Conservation (phyloP, 2,329 filamentous ascomycete species). For the Fusarium buxicola region DNA sequence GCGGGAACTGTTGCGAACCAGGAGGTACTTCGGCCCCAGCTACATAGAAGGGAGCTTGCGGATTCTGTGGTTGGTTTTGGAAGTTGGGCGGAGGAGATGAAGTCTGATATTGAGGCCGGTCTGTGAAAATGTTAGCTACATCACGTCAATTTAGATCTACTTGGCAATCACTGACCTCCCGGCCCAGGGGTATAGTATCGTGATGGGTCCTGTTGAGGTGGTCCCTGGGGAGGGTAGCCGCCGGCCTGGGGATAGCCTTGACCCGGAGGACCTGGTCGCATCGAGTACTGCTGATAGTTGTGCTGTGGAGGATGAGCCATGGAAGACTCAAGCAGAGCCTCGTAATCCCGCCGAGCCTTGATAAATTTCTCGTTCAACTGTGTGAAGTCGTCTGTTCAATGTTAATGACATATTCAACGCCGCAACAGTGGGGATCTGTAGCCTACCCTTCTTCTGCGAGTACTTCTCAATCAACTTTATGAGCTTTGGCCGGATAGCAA, state of each 20-base stretch:
- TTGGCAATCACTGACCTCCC: slow-evolving; percentile 36
- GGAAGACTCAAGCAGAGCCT: slow-evolving; percentile 92
- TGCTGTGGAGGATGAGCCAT: slow-evolving; percentile 93
- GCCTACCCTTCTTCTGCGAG: slow-evolving; percentile 94
- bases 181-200: slow-evolving; percentile 76
- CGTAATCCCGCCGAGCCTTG: slow-evolving; percentile 96
- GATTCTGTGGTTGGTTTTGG: slow-evolving; percentile 62
- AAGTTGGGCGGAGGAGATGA: slow-evolving; percentile 66
- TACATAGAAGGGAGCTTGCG: slow-evolving; percentile 73
- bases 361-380: slow-evolving; percentile 99
- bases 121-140: slow-evolving; percentile 39
- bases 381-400: slow-evolving; percentile 86
- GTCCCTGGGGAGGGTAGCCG: slow-evolving; percentile 57
- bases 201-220: slow-evolving; percentile 68
- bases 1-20: slow-evolving; percentile 61
- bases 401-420: slow-evolving; percentile 34
- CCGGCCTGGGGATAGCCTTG: slow-evolving; percentile 58
- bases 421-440: too few relatives aligned
- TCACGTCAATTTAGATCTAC: background rate
- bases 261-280: slow-evolving; percentile 62
- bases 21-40: slow-evolving; percentile 67
- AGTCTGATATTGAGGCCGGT: slow-evolving; percentile 61
- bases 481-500: slow-evolving; percentile 94
- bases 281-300: slow-evolving; percentile 76
- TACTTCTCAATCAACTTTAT: slow-evolving; percentile 99